Conservation (phyloP, 169 alveolate genomes). For the Plasmodium fragile region DNA sequence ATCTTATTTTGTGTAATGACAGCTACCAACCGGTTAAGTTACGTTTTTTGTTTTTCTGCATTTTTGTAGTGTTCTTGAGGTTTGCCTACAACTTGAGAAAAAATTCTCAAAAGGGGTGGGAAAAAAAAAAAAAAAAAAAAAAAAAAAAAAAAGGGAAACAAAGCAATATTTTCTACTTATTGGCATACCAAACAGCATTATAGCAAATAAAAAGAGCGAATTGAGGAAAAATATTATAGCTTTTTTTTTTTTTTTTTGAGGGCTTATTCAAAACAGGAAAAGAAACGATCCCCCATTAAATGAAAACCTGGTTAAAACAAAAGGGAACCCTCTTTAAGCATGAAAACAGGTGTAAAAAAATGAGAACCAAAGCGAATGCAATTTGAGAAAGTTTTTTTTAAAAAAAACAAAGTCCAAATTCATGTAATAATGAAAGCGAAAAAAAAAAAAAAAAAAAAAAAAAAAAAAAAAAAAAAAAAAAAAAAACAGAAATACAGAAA, state of each 20-base stretch:
- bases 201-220: neutral
- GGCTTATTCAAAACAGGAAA: neutral
- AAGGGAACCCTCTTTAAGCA: slow-evolving; percentile 15
- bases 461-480: neutral
- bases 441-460: neutral
- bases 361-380: neutral
- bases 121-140: neutral
- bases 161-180: neutral
- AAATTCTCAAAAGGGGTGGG: neutral
- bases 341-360: slow-evolving; percentile 33
- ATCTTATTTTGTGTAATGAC: neutral
- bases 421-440: neutral
- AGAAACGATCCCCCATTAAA: neutral
- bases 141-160: neutral
- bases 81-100: neutral
- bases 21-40: neutral
- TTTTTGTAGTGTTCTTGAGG: neutral
- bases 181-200: neutral
- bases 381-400: neutral
- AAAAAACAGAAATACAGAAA: too few species aligned
- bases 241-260: neutral
- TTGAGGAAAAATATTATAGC: neutral
- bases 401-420: neutral
- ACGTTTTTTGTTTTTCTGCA: neutral
- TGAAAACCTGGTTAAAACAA: slow-evolving; percentile 11